Conservation (phyloP, 106 monocot genomes). For the Apostasia ramifera region DNA sequence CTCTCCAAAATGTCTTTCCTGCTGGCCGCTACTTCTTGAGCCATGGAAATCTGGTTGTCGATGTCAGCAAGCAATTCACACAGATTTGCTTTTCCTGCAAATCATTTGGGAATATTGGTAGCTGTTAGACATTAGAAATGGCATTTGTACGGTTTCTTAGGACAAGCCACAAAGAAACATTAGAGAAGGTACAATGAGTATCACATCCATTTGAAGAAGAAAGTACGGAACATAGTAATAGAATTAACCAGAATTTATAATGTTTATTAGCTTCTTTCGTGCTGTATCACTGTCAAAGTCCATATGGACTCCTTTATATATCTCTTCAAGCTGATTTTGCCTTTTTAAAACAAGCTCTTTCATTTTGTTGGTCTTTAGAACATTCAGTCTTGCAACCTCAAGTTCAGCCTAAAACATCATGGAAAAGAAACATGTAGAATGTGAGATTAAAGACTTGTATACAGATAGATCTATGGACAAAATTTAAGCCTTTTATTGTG, state of each 20-base stretch:
- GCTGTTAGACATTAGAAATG: neutral
- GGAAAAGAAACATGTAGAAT: constrained; percentile 2
- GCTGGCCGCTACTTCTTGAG: constrained; percentile 70
- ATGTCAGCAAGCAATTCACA: constrained; percentile 55
- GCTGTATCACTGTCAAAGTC: constrained; percentile 49
- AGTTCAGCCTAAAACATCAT: constrained; percentile 37
- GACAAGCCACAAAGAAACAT: neutral
- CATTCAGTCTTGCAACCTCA: constrained; percentile 67
- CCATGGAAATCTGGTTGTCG: constrained; percentile 64
- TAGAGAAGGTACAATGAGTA: too few relatives aligned
- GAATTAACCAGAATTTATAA: constrained; percentile 73
- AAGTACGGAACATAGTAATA: neutral
- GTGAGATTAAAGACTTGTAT: neutral
- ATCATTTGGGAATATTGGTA: neutral
- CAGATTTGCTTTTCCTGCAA: constrained; percentile 62
- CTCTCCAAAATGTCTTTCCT: constrained; percentile 92
- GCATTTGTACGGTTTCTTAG: neutral
- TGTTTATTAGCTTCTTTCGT: constrained; percentile 33
- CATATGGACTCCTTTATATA: constrained; percentile 68
- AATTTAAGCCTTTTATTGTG: neutral
- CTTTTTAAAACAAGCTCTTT: constrained; percentile 82
- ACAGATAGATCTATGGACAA: neutral
- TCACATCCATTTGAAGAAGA: neutral
- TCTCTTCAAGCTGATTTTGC: constrained; percentile 80
- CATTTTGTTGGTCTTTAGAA: constrained; percentile 69